phyloP scores from a whole-genome alignment of 805 yeast species.

The Monosporozyma aerobia region DNA sequence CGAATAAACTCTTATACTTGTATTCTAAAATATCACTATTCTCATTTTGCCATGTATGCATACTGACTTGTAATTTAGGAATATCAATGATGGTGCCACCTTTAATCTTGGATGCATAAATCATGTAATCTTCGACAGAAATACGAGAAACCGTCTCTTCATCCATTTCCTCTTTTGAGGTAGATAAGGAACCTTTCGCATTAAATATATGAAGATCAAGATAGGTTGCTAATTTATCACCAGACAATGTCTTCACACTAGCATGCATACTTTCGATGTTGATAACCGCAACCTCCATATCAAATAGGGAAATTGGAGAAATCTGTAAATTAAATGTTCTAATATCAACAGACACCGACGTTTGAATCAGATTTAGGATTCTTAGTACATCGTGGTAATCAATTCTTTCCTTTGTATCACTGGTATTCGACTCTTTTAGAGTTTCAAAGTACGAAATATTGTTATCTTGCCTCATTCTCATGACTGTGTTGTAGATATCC shows the following conservation, averaged over 20 bases:
- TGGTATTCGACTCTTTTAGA: slow-evolving; percentile 45
- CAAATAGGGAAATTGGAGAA: slow-evolving; percentile 76
- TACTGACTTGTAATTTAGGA: slow-evolving; percentile 64
- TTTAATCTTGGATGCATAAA: slow-evolving; percentile 45
- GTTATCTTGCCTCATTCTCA: slow-evolving; percentile 66
- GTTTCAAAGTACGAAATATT: slow-evolving; percentile 67
- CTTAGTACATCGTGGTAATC: slow-evolving; percentile 26
- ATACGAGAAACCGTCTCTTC: slow-evolving; percentile 40
- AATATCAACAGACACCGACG: slow-evolving; percentile 56
- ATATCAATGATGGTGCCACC: slow-evolving; percentile 78
- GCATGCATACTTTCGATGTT: slow-evolving; percentile 47
- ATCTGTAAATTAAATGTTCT: slow-evolving; percentile 52
- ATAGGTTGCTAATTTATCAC: slow-evolving; percentile 38
- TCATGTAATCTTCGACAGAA: slow-evolving; percentile 46
- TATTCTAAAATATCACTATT: slow-evolving; percentile 52
- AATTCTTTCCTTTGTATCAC: slow-evolving; percentile 16
- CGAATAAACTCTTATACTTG: slow-evolving; percentile 62
- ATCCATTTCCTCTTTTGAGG: slow-evolving; percentile 41
- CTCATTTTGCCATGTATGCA: slow-evolving; percentile 63
- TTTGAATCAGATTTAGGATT: slow-evolving; percentile 38
- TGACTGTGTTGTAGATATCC: slow-evolving; percentile 64
- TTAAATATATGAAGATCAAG: slow-evolving; percentile 54
- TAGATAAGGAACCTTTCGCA: slow-evolving; percentile 58
- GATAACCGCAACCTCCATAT: slow-evolving; percentile 63
- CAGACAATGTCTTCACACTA: slow-evolving; percentile 36